phyloP scores from a whole-genome alignment of 805 yeast genomes.

The Ogataea angusta region DNA sequence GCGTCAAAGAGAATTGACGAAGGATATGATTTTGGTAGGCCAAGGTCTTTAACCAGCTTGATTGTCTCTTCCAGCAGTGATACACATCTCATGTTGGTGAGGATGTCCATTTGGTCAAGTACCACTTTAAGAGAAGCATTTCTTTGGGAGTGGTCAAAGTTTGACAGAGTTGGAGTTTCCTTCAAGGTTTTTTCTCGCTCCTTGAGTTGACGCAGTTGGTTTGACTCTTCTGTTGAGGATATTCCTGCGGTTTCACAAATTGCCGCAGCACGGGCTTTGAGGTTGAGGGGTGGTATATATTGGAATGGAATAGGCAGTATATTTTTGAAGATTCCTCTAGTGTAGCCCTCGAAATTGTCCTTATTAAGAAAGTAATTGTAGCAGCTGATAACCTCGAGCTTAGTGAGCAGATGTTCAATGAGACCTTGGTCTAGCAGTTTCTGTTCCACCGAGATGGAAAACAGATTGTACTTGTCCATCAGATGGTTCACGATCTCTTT shows the following conservation, averaged over 20 bases:
- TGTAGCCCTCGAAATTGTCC: conserved; percentile 55
- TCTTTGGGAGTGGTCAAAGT: conserved; percentile 27
- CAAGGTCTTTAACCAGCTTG: conserved; percentile 19
- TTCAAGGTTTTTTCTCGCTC: conserved; percentile 25
- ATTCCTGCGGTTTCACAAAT: conserved; percentile 34
- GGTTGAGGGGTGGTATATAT: conserved; percentile 59
- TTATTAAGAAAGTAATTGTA: conserved; percentile 57
- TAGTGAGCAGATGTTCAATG: conserved; percentile 38
- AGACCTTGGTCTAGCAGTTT: conserved; percentile 43
- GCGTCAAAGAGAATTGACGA: conserved; percentile 41
- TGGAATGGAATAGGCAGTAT: conserved; percentile 72
- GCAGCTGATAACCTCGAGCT: conserved; percentile 46
- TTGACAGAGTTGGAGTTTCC: conserved; percentile 29
- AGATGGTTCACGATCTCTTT: conserved; percentile 37
- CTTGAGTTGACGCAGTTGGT: conserved; percentile 24
- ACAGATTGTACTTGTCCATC: conserved; percentile 3
- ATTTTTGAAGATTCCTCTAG: conserved; percentile 50
- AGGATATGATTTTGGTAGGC: conserved; percentile 9
- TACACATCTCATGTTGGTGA: conserved; percentile 32
- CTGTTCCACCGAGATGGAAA: conserved; percentile 4
- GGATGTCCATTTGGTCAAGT: conserved; percentile 25
- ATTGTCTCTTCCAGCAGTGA: conserved; percentile 21
- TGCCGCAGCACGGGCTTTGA: conserved; percentile 33
- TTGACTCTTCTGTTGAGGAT: conserved; percentile 27
- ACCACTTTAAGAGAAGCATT: conserved; percentile 23